Evolutionary conservation across 2,329 filamentous ascomycete genomes (phyloP), one percentile per base, ranked within the genome.

Genomic region (Sarocladium brachiariae): DNA sequence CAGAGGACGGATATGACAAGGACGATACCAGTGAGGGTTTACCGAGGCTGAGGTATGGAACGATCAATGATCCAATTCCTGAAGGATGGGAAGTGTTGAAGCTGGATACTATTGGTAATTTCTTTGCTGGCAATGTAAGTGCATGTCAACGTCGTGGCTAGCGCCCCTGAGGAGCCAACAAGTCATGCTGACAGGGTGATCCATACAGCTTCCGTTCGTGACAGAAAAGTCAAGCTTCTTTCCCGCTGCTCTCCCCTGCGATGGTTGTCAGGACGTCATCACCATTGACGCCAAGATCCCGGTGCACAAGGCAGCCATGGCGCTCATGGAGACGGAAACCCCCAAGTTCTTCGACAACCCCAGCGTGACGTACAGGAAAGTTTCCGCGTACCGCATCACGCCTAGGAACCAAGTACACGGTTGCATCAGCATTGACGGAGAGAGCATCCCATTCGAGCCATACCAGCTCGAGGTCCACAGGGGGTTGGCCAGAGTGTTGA

Each of bases 371-470:
- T 92, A 96, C 66, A 80, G 84, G 59, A 99, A 99, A 66, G 78
- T 96, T 3, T 77, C 79, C n/a, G 93, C 86, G 0, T 96, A 93
- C 64, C 80, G 93, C 37, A 84, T 99, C 55, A 84, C 84, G 3
- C 93, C 93, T 0, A 82, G 80, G 50, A 70, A 85, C 55, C 77
- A 84, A 59, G 72, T 79, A 34, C 77, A 84, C 55, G 92, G 92
- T 2, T 93, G 87, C 65, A 95, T 99, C 64, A 95, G 89, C 64
- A 89, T 99, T 56, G 93, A 97, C 62, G 93, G 93, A 33, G 93
- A 99, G 69, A 78, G 80, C 50, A 76, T 95, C 2, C 87, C 89
- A 0, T 97, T 95, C 64, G 85, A 85, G 59, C 86, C 89, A 0
- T 95, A 96, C 63, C 93, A 99, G 71, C 89, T 84, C 2, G 93